Evolutionary conservation across 805 yeast genomes (phyloP).

Genomic region (Zygotorulaspora chibaensis): DNA sequence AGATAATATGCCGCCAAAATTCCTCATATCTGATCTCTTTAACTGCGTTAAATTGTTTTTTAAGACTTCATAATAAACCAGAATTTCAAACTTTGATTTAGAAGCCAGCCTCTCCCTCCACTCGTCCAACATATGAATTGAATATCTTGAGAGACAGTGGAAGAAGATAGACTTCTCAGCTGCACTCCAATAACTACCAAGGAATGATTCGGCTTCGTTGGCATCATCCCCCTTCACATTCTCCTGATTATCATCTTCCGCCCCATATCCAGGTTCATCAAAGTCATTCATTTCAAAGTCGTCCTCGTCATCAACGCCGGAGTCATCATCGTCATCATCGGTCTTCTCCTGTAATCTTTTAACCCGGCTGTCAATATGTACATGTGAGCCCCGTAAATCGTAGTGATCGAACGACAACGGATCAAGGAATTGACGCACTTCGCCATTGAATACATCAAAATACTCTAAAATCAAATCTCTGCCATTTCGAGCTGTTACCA

Average conservation of each 20-base stretch:
- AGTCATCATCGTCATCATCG: slow-evolving; percentile 3
- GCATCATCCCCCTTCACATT: slow-evolving; percentile 5
- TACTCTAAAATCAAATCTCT: slow-evolving; percentile 17
- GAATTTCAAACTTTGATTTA: slow-evolving; percentile 30
- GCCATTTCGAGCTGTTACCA: slow-evolving; percentile 3
- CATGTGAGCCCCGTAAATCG: slow-evolving; percentile 18
- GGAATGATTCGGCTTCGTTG: background rate
- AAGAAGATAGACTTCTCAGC: slow-evolving; percentile 32
- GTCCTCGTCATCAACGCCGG: slow-evolving; percentile 9
- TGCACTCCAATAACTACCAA: slow-evolving; percentile 29
- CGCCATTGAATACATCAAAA: slow-evolving; percentile 19
- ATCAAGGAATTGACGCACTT: slow-evolving; percentile 18
- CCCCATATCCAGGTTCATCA: slow-evolving; percentile 7
- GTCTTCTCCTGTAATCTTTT: slow-evolving; percentile 11
- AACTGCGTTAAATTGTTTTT: slow-evolving; percentile 16
- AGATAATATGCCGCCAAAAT: slow-evolving; percentile 20
- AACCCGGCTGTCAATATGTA: slow-evolving; percentile 19
- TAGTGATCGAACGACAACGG: slow-evolving; percentile 12
- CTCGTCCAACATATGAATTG: slow-evolving; percentile 32
- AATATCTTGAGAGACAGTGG: slow-evolving; percentile 26
- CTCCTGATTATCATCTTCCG: slow-evolving; percentile 3
- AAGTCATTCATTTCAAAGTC: slow-evolving; percentile 13
- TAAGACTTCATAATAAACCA: slow-evolving; percentile 25
- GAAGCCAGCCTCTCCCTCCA: slow-evolving; percentile 23
- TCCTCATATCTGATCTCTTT: slow-evolving; percentile 14